Conservation (phyloP, 345 rosid species). For the Hibiscus syriacus region DNA sequence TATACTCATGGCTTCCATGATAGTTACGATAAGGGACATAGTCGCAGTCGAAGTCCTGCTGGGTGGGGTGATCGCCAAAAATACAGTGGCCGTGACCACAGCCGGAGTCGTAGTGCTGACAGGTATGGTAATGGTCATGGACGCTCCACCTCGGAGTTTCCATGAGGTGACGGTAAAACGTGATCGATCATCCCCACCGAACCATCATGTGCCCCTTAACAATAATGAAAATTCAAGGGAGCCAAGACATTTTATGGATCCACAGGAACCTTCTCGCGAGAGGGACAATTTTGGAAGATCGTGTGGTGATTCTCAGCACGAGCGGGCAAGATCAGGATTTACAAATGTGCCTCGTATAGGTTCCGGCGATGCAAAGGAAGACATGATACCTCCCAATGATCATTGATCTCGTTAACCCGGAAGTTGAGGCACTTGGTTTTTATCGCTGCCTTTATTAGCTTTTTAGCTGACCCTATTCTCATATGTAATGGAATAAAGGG, state of each 20-base stretch:
- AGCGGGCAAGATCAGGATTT: no score
- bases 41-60: constrained; percentile 13
- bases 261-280: no score
- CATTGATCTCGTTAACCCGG: not conserved
- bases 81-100: constrained; percentile 9
- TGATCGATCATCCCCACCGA: not conserved
- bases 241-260: not conserved
- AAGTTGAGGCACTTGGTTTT: not conserved
- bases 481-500: no score
- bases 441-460: no score
- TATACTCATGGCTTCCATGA: constrained; percentile 4
- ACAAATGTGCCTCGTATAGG: not conserved
- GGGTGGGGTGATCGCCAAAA: constrained; percentile 9
- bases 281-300: no score
- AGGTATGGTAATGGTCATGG: not conserved
- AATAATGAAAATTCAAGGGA: not conserved
- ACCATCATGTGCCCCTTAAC: not conserved
- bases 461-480: no score
- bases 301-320: no score
- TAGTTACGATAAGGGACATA: constrained; percentile 5
- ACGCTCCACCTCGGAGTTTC: not conserved
- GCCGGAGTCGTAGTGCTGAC: constrained; percentile 6
- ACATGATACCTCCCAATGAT: not conserved
- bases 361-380: not conserved
- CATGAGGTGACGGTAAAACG: not conserved